Evolutionary conservation across 345 rosid species (phyloP).

Genomic region (Euphorbia tirucalli): DNA sequence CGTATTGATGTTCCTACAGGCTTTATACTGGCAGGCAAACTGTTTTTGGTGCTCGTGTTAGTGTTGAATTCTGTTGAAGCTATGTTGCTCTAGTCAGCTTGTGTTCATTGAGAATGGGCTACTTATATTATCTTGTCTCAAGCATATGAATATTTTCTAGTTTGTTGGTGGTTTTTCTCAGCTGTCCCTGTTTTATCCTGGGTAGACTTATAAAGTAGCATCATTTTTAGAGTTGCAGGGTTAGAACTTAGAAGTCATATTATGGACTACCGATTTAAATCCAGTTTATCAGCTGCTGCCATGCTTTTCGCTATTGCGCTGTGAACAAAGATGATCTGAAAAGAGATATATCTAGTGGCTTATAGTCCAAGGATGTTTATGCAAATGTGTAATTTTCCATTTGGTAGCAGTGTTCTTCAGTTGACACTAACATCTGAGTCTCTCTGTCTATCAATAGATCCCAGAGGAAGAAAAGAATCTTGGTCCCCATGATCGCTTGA

Average conservation of each 20-base stretch:
- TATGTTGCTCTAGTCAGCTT: not conserved
- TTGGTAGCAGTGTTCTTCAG: not conserved
- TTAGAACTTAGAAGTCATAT: no score
- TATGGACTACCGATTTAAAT: no score
- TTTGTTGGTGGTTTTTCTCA: not conserved
- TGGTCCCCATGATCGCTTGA: conserved; percentile 83
- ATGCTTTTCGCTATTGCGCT: not conserved
- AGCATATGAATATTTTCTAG: not conserved
- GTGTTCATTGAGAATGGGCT: not conserved
- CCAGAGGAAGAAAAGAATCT: conserved; percentile 97
- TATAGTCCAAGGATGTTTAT: not conserved
- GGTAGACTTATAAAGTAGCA: not conserved
- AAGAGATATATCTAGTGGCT: not conserved
- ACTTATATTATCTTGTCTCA: not conserved
- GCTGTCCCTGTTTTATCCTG: not conserved
- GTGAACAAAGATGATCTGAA: not conserved
- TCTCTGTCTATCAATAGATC: conserved; percentile 39
- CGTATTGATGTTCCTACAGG: not conserved
- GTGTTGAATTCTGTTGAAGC: conserved; percentile 3
- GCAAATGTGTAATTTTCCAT: not conserved
- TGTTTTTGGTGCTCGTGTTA: not conserved
- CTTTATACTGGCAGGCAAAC: not conserved
- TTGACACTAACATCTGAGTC: not conserved
- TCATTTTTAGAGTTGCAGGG: not conserved
- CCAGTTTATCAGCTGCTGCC: no score